Evolutionary conservation across 2,329 filamentous ascomycete genomes (phyloP), one percentile per base, ranked within the genome.

Genomic region (Ophiostoma pallidulum): DNA sequence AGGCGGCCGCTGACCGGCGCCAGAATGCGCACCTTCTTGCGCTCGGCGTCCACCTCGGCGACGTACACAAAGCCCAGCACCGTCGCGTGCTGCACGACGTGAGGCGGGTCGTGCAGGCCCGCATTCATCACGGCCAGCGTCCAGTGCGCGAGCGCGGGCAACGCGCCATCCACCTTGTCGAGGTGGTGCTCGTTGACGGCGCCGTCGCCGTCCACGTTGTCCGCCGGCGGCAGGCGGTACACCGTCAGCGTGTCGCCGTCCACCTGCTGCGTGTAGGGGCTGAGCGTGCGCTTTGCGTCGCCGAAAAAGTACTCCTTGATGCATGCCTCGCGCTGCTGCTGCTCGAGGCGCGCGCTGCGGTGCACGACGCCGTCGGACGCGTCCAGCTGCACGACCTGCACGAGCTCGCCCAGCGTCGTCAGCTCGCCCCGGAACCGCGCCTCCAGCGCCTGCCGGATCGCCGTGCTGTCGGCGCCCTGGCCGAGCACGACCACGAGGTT

Each of bases 291-390:
- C 52, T 79, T 81, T 1, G 75, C 66, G 53, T 86, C 84, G 9
- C 92, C 92, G 61, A 96, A 98, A 69, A 98, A 98, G 65, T 98
- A 98, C 57, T 90, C 84, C 55, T 85, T 84, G 45, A 96, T 89
- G 43, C 85, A 77, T 0, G 84, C 78, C 58, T 94, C 86, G 38
- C 85, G 77, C 5, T 78, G 67, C 14, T 80, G 74, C 58, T 86
- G 84, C 72, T 90, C 79, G 62, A 87, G 94, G 0, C 68, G 62
- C 32, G 82, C 77, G 53, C 89, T 84, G 41, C 87, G 77, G 58
- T 86, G 79, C 2, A 86, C 86, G 32, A 86, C 89, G 20, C 92
- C 92, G 31, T 87, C 86, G 0, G 89, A 94, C 61, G 88, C 89
- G 52, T 89, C 80, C 12, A 98, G 72, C 49, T 82, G 80, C 41